Base-by-base conservation (phyloP, 805 yeast species). In the Wickerhamiella kazuoi region DNA sequence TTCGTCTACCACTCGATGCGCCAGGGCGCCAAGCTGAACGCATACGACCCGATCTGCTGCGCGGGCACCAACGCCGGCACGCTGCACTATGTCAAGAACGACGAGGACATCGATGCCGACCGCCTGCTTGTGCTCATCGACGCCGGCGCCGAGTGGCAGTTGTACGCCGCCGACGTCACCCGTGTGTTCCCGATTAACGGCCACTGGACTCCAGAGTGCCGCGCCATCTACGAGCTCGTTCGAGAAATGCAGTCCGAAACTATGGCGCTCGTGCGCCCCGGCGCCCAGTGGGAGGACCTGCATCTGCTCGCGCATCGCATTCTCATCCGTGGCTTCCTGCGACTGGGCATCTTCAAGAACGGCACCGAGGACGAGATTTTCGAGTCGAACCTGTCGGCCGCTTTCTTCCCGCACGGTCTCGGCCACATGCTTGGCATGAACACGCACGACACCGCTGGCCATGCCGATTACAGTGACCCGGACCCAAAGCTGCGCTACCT, bases 111-210 rank as follows among this genome's bases (percentile, higher is more conserved):
- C 42, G 15, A 6, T 6, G 65, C 56, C 9, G 69, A 68, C 16
- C 75, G 73, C 51, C 72, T 70, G 35, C 69, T 86, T 4, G 68
- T 87, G 11, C 68, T 87, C 44, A 76, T 87, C 39, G 98, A 87
- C 62, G 96, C 97, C 7, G 98, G 98, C 41, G 94, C 95, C 2
- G 97, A 87, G 60, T 87, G 96, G 95, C 71, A 72, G 46, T 75
- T 82, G 56, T 87, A 87, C 58, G 86, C 95, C 2, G 68, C 83
- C 34, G 98, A 87, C 56, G 95, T 90, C 33, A 90, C 98, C 14
- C 71, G 98, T 55, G 80, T 93, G 54, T 87, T 84, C 71, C 98
- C 98, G 21, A 74, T 83, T 40, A 70, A 66, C 45, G 98, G 98
- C 5, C 74, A 76, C 40, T 87, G 94, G 84, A 72, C 86, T 7